Conservation (phyloP, 768 basidiomycete species). For the Phylloporus arenicola region DNA sequence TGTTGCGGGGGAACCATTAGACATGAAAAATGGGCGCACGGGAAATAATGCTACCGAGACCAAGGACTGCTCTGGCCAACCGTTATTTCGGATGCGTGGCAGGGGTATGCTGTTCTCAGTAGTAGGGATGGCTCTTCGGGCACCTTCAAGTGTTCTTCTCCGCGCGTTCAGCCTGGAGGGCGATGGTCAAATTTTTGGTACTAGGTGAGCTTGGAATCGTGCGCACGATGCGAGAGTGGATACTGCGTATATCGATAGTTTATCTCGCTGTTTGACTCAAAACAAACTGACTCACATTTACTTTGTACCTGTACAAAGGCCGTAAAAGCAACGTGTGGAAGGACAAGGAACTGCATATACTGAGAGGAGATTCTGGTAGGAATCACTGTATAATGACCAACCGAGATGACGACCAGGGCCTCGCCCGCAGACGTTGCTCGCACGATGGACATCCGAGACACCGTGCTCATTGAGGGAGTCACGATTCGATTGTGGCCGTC, state of each 20-base stretch:
- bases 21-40: not conserved
- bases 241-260: conserved; percentile 7
- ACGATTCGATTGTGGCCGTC: no score
- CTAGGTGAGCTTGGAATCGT: not conserved
- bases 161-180: not conserved
- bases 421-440: no score
- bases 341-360: conserved; percentile 1
- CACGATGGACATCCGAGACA: no score
- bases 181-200: not conserved
- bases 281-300: conserved; percentile 4
- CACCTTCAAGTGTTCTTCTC: not conserved
- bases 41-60: not conserved
- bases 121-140: not conserved
- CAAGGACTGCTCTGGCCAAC: not conserved
- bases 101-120: not conserved
- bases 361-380: not conserved
- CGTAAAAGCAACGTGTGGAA: conserved; percentile 4
- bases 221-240: conserved; percentile 17
- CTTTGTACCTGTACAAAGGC: conserved; percentile 15
- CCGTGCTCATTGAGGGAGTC: no score
- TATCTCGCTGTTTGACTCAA: not conserved
- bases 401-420: conserved; percentile 10
- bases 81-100: not conserved
- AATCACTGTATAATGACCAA: not conserved
- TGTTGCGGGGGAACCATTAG: no score